Conservation (phyloP, 2,329 filamentous ascomycete genomes). For the Penicillium sp. region DNA sequence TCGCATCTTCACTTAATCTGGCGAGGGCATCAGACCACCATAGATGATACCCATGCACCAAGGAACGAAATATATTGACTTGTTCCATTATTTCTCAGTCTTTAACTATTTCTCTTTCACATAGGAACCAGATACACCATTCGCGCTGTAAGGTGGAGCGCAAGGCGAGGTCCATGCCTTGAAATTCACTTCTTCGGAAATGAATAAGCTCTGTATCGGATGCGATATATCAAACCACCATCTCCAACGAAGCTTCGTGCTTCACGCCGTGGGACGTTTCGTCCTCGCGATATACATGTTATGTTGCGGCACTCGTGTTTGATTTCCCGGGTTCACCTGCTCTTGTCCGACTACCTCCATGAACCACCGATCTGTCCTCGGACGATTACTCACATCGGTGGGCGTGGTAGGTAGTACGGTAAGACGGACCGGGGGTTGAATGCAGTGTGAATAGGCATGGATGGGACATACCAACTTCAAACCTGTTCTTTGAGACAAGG, state of each 20-base stretch:
- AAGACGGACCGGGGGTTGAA: slow-evolving; percentile 15
- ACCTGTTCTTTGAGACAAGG: too few relatives aligned
- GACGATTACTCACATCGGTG: slow-evolving; percentile 26
- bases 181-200: slow-evolving; percentile 46
- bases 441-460: slow-evolving; percentile 19
- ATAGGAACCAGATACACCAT: slow-evolving; percentile 27
- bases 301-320: slow-evolving; percentile 23
- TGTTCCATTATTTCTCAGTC: slow-evolving; percentile 11
- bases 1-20: slow-evolving; percentile 42
- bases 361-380: slow-evolving; percentile 32
- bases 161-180: slow-evolving; percentile 60
- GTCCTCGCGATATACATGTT: slow-evolving; percentile 13
- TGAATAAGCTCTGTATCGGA: slow-evolving; percentile 60
- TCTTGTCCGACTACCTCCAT: slow-evolving; percentile 17
- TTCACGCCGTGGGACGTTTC: slow-evolving; percentile 20
- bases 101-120: slow-evolving; percentile 3
- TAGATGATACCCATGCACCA: slow-evolving; percentile 40
- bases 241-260: slow-evolving; percentile 20
- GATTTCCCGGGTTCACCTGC: slow-evolving; percentile 20
- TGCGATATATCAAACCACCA: slow-evolving; percentile 54
- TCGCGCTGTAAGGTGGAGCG: slow-evolving; percentile 61
- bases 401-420: slow-evolving; percentile 11
- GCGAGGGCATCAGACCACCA: slow-evolving; percentile 20
- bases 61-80: slow-evolving; percentile 14
- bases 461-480: slow-evolving; percentile 27